Base-by-base conservation (phyloP, 495 filamentous ascomycete genomes). In the Podospora appendiculata region DNA sequence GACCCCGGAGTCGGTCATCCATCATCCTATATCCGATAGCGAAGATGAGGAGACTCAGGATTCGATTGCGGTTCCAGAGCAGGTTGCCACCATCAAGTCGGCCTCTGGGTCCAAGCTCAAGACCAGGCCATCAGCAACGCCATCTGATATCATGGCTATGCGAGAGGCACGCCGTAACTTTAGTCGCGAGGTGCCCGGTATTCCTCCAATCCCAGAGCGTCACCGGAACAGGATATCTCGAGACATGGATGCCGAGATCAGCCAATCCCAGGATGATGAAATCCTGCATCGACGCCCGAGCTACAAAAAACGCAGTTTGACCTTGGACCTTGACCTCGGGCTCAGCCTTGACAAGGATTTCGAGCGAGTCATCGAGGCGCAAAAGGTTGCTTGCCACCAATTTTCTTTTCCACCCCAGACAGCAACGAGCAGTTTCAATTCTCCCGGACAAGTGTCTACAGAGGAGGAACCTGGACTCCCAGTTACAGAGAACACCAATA, bases 1-100 rank as follows among this genome's bases (percentile, higher is more conserved):
- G 36, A 95, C 92, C 3, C 89, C 90, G 9, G 89, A 93, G 32
- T 96, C 93, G n/a, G 90, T 96, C 25, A 94, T 96, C 56, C 87
- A 89, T 51, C 88, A 88, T 57, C 81, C 88, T 16, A 59, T 82
- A 13, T 67, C 73, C 7, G 73, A 78, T 45, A 54, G 48, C 36
- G 72, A 76, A 16, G 69, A 74, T 5, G 56, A 73, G 39, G 65
- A 72, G 6, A 51, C 71, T 8, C 64, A 71, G 4, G 75, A 81
- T 8, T 80, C 79, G 6, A 79, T 82, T 8, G 65, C 71, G 12
- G 79, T 98, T 39, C 89, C 92, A 3, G 91, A 96, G 56, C 82
- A 83, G 18, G 66, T 90, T 35, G 90, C 94, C 4, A 97, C 94
- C 4, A 90, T 97, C 70, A 91, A 89, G 52, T 72, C 78, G 53